A percentile compares a stretch with the other conserved stretches of the same genome.
These are phyloP conservation scores for Tolypocladium ophioglossoides DNA, from an alignment of 2,329 filamentous ascomycete species.

Conservation along the genomic window DNA sequence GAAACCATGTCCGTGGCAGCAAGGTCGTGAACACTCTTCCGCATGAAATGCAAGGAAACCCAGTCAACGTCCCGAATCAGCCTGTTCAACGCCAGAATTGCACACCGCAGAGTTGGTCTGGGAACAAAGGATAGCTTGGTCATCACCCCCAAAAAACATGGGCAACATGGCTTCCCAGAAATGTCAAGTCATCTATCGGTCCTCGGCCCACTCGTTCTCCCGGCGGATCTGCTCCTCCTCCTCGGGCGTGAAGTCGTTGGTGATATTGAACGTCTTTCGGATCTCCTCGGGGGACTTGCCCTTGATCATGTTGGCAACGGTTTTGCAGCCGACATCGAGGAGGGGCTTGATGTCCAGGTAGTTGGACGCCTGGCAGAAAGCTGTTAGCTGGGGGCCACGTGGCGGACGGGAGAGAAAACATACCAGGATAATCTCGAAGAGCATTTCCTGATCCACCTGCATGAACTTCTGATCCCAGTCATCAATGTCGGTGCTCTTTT, in stretches of 20 bases:
- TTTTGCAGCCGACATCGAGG: slow-evolving; percentile 97
- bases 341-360: slow-evolving; percentile 98
- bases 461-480: slow-evolving; percentile 99
- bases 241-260: slow-evolving; percentile 97
- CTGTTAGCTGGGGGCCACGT: not conserved
- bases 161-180: not conserved
- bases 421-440: slow-evolving; percentile 97
- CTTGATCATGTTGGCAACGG: slow-evolving; percentile 99
- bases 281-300: slow-evolving; percentile 99
- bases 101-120: not conserved
- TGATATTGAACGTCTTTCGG: slow-evolving; percentile 99
- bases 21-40: not conserved
- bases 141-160: not conserved
- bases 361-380: slow-evolving; percentile 64
- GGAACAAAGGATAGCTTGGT: not conserved
- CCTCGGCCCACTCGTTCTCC: slow-evolving; percentile 88
- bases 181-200: slow-evolving; percentile 43
- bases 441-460: slow-evolving; percentile 99
- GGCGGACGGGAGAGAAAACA: slow-evolving; percentile 19
- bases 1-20: not conserved
- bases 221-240: slow-evolving; percentile 96
- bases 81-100: slow-evolving; percentile 11
- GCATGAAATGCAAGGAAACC: slow-evolving; percentile 5
- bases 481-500: slow-evolving; percentile 98
- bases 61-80: slow-evolving; percentile 2